Conservation (phyloP, 345 rosid genomes). For the Nasturtium officinale region DNA sequence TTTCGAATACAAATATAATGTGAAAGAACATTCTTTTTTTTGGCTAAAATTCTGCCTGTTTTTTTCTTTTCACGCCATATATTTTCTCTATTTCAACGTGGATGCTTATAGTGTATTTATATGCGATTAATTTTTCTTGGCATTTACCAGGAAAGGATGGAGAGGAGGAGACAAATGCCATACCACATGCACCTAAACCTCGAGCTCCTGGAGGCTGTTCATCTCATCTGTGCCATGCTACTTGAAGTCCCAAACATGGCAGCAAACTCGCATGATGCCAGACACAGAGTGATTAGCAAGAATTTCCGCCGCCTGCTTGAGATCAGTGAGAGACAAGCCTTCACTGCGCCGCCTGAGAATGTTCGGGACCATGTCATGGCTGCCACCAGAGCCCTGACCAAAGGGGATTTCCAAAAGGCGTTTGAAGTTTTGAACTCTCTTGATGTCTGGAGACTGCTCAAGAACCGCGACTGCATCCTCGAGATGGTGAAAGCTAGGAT, state of each 20-base stretch:
- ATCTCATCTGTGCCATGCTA: constrained; percentile 88
- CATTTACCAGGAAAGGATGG: constrained; percentile 73
- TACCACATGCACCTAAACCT: constrained; percentile 97
- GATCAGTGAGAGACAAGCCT: constrained; percentile 78
- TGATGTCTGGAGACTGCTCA: constrained; percentile 81
- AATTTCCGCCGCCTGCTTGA: constrained; percentile 81
- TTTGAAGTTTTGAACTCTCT: constrained; percentile 68
- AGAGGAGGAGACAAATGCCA: constrained; percentile 96
- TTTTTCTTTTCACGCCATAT: neutral
- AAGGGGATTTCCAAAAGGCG: constrained; percentile 75
- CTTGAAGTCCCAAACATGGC: constrained; percentile 96
- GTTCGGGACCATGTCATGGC: constrained; percentile 94
- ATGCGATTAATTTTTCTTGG: neutral
- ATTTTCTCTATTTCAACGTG: neutral
- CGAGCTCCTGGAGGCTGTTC: constrained; percentile 91
- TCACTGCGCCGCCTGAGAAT: constrained; percentile 83
- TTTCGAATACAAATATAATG: neutral
- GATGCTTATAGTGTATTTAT: constrained; percentile 4
- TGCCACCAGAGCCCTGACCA: constrained; percentile 74
- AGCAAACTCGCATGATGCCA: constrained; percentile 65
- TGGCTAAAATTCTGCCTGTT: neutral
- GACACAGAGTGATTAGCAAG: constrained; percentile 79
- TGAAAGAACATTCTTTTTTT: neutral
- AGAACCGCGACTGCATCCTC: constrained; percentile 56
- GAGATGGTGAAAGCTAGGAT: constrained; percentile 80